Evolutionary conservation across 768 basidiomycete genomes (phyloP).

Genomic region (Termitomyces sp.): DNA sequence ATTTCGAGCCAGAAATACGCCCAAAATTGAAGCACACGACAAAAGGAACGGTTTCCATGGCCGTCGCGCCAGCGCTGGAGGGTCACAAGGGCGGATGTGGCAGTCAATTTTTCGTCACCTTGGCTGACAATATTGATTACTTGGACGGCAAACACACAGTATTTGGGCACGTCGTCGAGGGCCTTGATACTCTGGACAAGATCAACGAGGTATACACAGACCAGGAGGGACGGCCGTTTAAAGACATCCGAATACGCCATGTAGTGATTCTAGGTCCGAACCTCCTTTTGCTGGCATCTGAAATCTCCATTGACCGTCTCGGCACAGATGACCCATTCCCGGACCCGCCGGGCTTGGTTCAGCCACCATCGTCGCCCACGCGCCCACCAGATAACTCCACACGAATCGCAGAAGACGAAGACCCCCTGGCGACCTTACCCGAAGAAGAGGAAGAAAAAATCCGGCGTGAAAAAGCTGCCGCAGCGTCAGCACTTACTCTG

Average conservation of each 20-base stretch:
- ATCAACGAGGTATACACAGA: constrained; percentile 91
- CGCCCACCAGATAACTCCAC: constrained; percentile 83
- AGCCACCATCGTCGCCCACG: constrained; percentile 75
- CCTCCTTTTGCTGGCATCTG: background rate
- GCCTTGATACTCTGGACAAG: constrained; percentile 87
- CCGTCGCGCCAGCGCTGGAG: constrained; percentile 80
- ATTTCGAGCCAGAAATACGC: constrained; percentile 83
- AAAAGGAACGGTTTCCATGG: constrained; percentile 96
- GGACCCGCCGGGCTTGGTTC: constrained; percentile 75
- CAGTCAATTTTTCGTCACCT: constrained; percentile 95
- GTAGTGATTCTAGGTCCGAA: constrained; percentile 86
- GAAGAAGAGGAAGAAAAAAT: constrained; percentile 83
- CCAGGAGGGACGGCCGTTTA: constrained; percentile 85
- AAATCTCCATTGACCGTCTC: constrained; percentile 5
- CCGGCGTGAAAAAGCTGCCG: constrained; percentile 84
- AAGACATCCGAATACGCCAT: constrained; percentile 93
- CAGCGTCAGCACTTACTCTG: constrained; percentile 90
- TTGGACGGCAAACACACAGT: constrained; percentile 91
- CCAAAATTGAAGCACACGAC: constrained; percentile 80
- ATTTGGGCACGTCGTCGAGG: constrained; percentile 95
- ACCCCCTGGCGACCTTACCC: constrained; percentile 75
- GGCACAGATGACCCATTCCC: constrained; percentile 88
- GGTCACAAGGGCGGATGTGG: constrained; percentile 73
- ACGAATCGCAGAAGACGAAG: constrained; percentile 94
- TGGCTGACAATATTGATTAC: constrained; percentile 89